phyloP scores from a whole-genome alignment of 1,284 basidiomycete species.

The Abortiporus biennis region DNA sequence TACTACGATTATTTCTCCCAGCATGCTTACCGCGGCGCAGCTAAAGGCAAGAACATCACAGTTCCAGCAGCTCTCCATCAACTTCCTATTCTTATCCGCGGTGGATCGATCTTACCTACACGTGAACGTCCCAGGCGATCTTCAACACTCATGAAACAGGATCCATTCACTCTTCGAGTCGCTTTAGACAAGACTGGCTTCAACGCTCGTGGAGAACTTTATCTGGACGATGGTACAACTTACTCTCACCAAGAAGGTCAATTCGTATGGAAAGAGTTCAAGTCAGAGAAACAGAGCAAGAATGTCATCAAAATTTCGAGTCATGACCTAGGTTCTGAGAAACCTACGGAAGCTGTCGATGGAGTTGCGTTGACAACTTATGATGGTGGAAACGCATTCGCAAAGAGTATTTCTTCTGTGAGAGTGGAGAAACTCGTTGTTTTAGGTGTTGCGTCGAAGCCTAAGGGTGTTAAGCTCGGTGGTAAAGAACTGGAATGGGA shows the following conservation, averaged over 20 bases:
- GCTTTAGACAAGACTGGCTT: slow-evolving; percentile 67
- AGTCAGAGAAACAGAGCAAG: slow-evolving; percentile 44
- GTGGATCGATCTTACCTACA: slow-evolving; percentile 87
- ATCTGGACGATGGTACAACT: slow-evolving; percentile 92
- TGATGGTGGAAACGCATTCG: slow-evolving; percentile 60
- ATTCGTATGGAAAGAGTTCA: slow-evolving; percentile 78
- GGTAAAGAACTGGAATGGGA: slow-evolving; percentile 49
- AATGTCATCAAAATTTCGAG: slow-evolving; percentile 43
- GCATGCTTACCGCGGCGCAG: slow-evolving; percentile 57
- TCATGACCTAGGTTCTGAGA: slow-evolving; percentile 43
- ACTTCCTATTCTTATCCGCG: slow-evolving; percentile 84
- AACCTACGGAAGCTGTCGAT: slow-evolving; percentile 43
- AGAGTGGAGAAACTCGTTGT: slow-evolving; percentile 79
- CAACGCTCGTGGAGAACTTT: slow-evolving; percentile 80
- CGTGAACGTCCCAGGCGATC: slow-evolving; percentile 85
- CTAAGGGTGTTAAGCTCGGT: slow-evolving; percentile 50
- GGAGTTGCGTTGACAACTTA: slow-evolving; percentile 43
- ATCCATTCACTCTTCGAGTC: slow-evolving; percentile 91
- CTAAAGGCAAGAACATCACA: slow-evolving; percentile 61
- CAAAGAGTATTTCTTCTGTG: slow-evolving; percentile 59
- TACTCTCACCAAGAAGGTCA: slow-evolving; percentile 77
- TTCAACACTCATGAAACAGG: slow-evolving; percentile 82
- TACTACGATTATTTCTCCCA: slow-evolving; percentile 94
- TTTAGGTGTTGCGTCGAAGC: slow-evolving; percentile 64
- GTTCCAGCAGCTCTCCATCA: slow-evolving; percentile 76